Evolutionary conservation across 192 early-diverging fungal species (phyloP).

Genomic region (Dispira parvispora): DNA sequence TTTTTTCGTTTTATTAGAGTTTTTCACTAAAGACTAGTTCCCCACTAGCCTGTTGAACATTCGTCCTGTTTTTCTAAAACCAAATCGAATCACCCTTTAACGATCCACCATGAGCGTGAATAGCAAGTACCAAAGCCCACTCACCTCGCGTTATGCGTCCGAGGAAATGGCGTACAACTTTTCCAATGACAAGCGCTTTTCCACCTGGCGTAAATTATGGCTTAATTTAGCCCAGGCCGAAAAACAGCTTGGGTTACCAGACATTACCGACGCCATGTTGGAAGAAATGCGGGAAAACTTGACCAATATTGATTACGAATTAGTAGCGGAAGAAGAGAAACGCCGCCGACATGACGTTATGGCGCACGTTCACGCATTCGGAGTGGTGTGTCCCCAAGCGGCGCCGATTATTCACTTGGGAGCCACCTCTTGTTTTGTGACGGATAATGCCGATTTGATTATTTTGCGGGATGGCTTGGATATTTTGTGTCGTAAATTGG

Average conservation of each 20-base stretch:
- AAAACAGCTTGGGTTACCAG: conserved; percentile 72
- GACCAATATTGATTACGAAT: conserved; percentile 72
- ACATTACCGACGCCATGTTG: conserved; percentile 76
- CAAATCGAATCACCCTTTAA: too few relatives aligned
- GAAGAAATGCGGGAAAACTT: conserved; percentile 80
- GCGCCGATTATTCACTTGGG: conserved; percentile 94
- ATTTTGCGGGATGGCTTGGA: conserved; percentile 91
- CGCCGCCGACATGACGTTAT: conserved; percentile 94
- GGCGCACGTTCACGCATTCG: conserved; percentile 98
- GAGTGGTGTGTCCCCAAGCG: conserved; percentile 65
- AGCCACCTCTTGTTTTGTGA: conserved; percentile 98
- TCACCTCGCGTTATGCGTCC: conserved; percentile 92
- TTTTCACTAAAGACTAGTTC: too few relatives aligned
- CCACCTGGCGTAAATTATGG: conserved; percentile 94
- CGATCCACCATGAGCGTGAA: conserved; percentile 33
- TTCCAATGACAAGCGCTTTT: conserved; percentile 87
- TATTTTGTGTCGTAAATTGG: conserved; percentile 79
- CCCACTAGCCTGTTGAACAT: too few relatives aligned
- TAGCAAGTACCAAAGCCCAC: conserved; percentile 82
- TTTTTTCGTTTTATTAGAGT: too few relatives aligned
- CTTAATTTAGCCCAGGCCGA: conserved; percentile 83
- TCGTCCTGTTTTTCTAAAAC: too few relatives aligned
- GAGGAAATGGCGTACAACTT: conserved; percentile 95
- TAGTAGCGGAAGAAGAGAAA: conserved; percentile 85
- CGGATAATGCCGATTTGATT: conserved; percentile 97